Base-by-base conservation (phyloP, 345 rosid species). In the Carallia pectinifolia region DNA sequence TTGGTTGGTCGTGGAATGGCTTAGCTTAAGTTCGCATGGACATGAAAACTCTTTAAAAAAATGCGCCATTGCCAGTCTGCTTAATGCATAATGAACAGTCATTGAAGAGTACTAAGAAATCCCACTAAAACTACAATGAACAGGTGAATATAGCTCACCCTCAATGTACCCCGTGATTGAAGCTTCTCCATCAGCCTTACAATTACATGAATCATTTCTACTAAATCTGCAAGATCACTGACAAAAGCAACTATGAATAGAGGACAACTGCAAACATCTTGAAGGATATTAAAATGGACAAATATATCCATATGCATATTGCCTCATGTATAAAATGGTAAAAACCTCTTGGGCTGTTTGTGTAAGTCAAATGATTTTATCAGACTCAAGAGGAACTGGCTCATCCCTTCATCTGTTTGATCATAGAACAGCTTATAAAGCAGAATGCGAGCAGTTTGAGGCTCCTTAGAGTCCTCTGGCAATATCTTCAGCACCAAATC, bases 141-240 rank as follows among this genome's bases (percentile, higher is more conserved):
- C 40, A 36, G 58, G n/a, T 65, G 36, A 38, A 33, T 33, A 44
- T 33, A 44, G 67, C 88, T 81, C 86, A 94, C 98, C 92, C 98
- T 90, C 72, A 94, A 79, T 66, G 90, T 82, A 68, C 97, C 98
- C 69, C 93, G 90, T 65, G 80, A 84, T 85, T 94, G 98, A 82
- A 94, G 97, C 71, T 85, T 85, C 81, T 90, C 97, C 96, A 90
- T 85, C 74, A 88, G 90, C 81, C 82, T 79, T 54, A 85, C 82
- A 65, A 91, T 84, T 33, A 77, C 37, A 68, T 90, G 81, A 74
- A 88, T 78, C 72, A 83, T 85, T 84, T 92, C 97, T n/a, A 91
- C 92, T 80, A 94, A 79, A 82, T 91, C 93, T 80, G 92, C 93
- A 80, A 94, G 96, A 82, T 94, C 88, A 82, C 99, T 92, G 93